Base-by-base conservation (phyloP, 2,329 filamentous ascomycete genomes). In the Venturiaceae sp. region DNA sequence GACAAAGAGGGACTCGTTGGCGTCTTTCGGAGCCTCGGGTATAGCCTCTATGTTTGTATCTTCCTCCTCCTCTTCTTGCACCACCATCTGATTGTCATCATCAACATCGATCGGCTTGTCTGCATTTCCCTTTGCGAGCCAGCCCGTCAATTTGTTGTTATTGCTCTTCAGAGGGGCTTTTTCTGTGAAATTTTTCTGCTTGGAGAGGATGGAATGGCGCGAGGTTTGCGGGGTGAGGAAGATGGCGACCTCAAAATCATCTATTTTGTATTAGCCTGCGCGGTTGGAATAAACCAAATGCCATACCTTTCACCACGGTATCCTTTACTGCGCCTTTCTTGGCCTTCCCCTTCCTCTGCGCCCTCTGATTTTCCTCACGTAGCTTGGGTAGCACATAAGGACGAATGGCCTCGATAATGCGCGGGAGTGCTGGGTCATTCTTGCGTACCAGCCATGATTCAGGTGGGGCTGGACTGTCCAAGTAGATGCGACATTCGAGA, bases 401-500 rank as follows among this genome's bases (percentile, higher is more conserved):
- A 9, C 88, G 87, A 57, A 97, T 85, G 61, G 86, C 87, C 69
- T 90, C 83, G 60, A 99, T 91, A 65, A 97, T 85, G 63, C 86
- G 87, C 39, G 87, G 85, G 14, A 99, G 81, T 16, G 92, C 82
- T 3, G 88, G 84, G 65, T 91, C 79, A 63, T 85, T 83, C 36
- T 87, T 80, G 66, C 88, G 87, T 63, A 96, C 81, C 19, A 99
- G 83, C 85, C 95, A 96, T 67, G 86, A 85, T 63, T 90, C 83
- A 26, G 84, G 83, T 61, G 96, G 83, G 13, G 87, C 83, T 0
- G 94, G 94, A 66, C 92, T 92, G 63, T 97, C 92, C 52, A 96
- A 84, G 72, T 97, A 97, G 64, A 99, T 94, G 63, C 92, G 91
- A 63, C 90, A 91, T 79, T 99, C 94, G n/a, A 99, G 81, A 33